These are phyloP conservation scores for Rauvolfia tetraphylla DNA, from an alignment of 257 asterid genomes.

Conservation along the genomic window DNA sequence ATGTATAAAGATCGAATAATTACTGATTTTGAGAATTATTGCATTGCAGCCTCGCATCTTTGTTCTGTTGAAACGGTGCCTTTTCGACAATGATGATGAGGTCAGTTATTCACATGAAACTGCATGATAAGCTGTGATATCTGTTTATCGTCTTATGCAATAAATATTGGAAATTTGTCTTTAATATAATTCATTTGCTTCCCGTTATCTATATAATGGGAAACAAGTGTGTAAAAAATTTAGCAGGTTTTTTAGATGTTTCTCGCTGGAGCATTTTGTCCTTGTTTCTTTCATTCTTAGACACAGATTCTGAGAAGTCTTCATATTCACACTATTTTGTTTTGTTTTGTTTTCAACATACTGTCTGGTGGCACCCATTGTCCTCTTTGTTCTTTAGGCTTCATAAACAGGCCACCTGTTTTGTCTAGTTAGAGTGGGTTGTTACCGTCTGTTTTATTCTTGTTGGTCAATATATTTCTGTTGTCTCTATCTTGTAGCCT, in stretches of 20 bases:
- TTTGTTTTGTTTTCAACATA: too few species aligned
- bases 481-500: not conserved
- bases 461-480: not conserved
- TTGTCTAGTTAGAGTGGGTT: not conserved
- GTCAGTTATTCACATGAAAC: conserved; percentile 38
- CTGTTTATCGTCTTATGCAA: not conserved
- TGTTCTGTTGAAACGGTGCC: conserved; percentile 75
- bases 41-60: conserved; percentile 84
- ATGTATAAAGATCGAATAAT: conserved; percentile 9
- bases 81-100: conserved; percentile 90
- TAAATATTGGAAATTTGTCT: not conserved
- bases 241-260: not conserved
- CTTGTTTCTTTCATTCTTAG: not conserved
- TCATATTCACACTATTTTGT: too few species aligned
- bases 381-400: not conserved
- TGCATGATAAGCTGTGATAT: not conserved
- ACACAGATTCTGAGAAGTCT: not conserved
- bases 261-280: not conserved
- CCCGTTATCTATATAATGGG: not conserved
- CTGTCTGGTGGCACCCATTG: too few species aligned
- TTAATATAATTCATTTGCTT: not conserved
- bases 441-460: not conserved
- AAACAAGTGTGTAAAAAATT: not conserved
- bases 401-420: not conserved
- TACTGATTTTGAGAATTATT: conserved; percentile 24